Evolutionary conservation across 2,329 filamentous ascomycete species (phyloP).

Genomic region (Fusarium scirpi): DNA sequence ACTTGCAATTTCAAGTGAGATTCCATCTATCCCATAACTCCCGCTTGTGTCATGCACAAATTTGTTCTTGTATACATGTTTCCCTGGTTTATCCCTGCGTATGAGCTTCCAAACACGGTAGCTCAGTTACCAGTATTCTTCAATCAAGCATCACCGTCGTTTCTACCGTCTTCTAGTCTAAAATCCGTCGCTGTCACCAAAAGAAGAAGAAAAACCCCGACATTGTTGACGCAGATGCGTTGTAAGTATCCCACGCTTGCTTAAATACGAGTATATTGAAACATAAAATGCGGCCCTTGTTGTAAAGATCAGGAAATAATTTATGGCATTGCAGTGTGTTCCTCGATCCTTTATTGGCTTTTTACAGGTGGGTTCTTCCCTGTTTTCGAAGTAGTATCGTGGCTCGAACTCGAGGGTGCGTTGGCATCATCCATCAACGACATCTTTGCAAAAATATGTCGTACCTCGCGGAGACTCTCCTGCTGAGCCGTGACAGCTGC

Average conservation of each 20-base stretch:
- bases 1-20: background rate
- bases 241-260: background rate
- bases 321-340: background rate
- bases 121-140: background rate
- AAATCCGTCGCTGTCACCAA: background rate
- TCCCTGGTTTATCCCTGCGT: background rate
- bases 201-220: background rate
- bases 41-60: background rate
- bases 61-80: background rate
- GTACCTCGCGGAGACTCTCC: slow-evolving; percentile 79
- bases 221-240: background rate
- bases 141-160: background rate
- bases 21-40: background rate
- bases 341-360: background rate
- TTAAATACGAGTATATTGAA: background rate
- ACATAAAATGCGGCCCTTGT: background rate
- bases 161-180: background rate
- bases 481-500: slow-evolving; percentile 67
- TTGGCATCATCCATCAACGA: slow-evolving; percentile 47
- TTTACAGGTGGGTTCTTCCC: background rate
- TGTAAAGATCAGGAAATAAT: background rate
- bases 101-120: background rate
- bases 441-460: slow-evolving; percentile 76
- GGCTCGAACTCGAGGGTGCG: slow-evolving; percentile 12
- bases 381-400: background rate